These are phyloP conservation scores for Leucaena leucocephala DNA, from an alignment of 306 rosid species.

Conservation along the genomic window DNA sequence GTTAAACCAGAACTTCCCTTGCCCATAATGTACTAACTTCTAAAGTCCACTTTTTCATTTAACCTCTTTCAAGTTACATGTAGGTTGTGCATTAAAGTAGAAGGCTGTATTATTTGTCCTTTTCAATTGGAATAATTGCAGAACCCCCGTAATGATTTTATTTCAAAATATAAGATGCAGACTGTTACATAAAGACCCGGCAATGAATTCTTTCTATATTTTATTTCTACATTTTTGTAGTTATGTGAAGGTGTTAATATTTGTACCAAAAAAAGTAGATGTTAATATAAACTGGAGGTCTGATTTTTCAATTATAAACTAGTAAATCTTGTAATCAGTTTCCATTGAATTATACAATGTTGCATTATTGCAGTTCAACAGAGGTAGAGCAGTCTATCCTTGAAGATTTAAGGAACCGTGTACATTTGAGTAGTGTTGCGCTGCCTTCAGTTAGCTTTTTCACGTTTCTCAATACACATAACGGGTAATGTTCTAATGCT, in stretches of 20 bases:
- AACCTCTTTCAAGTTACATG: conserved; percentile 2
- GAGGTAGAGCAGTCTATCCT: conserved; percentile 94
- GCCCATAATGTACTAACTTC: conserved; percentile 71
- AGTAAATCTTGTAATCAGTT: not conserved
- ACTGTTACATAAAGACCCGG: not conserved
- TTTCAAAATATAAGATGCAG: conserved; percentile 13
- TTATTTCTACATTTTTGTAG: conserved; percentile 8
- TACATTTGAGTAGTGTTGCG: conserved; percentile 85
- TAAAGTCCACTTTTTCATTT: conserved; percentile 30
- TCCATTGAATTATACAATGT: conserved; percentile 23
- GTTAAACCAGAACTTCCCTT: conserved; percentile 92
- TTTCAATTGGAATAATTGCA: conserved; percentile 14
- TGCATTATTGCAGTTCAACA: conserved; percentile 64
- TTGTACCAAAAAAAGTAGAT: not conserved
- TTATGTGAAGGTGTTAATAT: conserved; percentile 9
- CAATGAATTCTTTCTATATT: not conserved
- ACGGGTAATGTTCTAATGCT: conserved; percentile 57
- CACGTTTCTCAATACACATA: conserved; percentile 83
- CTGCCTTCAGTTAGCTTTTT: conserved; percentile 95
- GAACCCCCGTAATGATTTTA: not conserved
- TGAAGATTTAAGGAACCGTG: conserved; percentile 96
- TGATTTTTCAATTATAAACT: conserved; percentile 10
- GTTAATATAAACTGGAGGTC: conserved; percentile 26
- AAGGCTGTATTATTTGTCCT: not conserved
- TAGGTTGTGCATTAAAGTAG: conserved; percentile 21